Conservation (phyloP, 352 stramenopile species). For the Phytophthora ohioensis region DNA sequence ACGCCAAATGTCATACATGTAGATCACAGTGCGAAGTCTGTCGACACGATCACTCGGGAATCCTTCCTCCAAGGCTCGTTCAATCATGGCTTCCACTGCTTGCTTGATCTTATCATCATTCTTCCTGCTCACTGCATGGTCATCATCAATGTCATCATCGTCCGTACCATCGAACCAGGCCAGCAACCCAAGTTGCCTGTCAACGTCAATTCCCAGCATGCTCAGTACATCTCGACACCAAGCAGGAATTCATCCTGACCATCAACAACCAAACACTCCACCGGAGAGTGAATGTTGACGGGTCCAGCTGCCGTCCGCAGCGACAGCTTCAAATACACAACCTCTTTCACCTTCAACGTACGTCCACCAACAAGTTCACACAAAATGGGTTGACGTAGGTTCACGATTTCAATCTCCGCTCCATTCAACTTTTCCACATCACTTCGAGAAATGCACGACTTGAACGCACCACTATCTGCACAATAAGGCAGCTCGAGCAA, state of each 20-base stretch:
- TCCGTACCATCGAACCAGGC: slow-evolving; percentile 10
- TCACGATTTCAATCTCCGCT: slow-evolving; percentile 3
- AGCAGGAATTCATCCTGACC: slow-evolving; percentile 18
- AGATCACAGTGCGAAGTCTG: slow-evolving; percentile 11
- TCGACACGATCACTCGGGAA: background rate
- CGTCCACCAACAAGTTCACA: too few species aligned
- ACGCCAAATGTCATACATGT: slow-evolving; percentile 23
- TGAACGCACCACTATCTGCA: too few species aligned
- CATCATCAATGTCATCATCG: slow-evolving; percentile 19
- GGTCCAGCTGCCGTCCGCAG: slow-evolving; percentile 16
- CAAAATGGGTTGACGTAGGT: slow-evolving; percentile 8
- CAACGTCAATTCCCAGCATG: background rate
- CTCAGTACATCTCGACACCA: slow-evolving; percentile 20
- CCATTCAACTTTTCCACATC: too few species aligned
- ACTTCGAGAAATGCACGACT: too few species aligned
- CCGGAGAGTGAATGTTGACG: slow-evolving; percentile 11
- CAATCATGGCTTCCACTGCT: background rate
- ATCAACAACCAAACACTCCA: slow-evolving; percentile 25
- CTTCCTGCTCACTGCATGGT: slow-evolving; percentile 13
- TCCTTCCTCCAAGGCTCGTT: slow-evolving; percentile 14
- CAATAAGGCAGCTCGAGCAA: too few species aligned
- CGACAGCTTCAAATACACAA: slow-evolving; percentile 16
- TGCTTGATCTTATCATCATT: too few species aligned
- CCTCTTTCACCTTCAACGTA: slow-evolving; percentile 5
- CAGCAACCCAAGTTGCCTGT: slow-evolving; percentile 21